Evolutionary conservation across 2,329 filamentous ascomycete species (phyloP), one percentile per base, ranked within the genome.

Genomic region (Leptodontidium sp.): DNA sequence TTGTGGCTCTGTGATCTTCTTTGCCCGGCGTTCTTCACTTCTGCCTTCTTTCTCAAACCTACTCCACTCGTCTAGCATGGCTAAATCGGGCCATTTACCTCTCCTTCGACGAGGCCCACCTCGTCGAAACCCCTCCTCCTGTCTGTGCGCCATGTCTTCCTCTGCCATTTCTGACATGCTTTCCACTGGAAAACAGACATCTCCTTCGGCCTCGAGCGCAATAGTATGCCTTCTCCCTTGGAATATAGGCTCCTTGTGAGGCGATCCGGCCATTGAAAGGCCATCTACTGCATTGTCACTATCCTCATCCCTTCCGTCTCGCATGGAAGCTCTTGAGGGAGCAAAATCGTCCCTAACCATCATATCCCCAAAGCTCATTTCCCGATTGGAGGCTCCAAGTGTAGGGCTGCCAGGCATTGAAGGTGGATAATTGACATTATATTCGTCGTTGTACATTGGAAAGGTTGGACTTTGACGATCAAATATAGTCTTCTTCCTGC

Each of bases 1-100:
- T 76, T 98, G 90, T 11, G 96, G 96, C 78, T 99, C 96, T 6
- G 91, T 97, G 72, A 98, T 95, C 79, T 92, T 96, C 82, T 97
- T 97, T 58, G 92, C 91, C 2, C 94, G 89, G 50, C 93, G 88
- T 65, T 92, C 93, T 67, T 96, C 93, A 64, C 88, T 95, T 64
- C 93, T 88, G 68, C 91, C 90, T 78, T 97, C 94, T 80, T 97
- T 97, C 80, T 99, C 96, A 73, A 95, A 90, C 4, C 87, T 87
- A 70, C 91, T 93, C 94, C 94, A 99, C 72, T 97, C 93, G 68
- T 98, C 93, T 12, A 99, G 82, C 5, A 93, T 88, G 0, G 88
- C 84, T 17, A 98, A 82, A 78, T 98, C 94, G 0, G 96, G 96
- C 94, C 94, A 98, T 73, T 91, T 90, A 45, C 88, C 84, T 52